These are phyloP conservation scores for Suhomyces panamericanus DNA, from an alignment of 1,139 yeast genomes.

Conservation along the genomic window DNA sequence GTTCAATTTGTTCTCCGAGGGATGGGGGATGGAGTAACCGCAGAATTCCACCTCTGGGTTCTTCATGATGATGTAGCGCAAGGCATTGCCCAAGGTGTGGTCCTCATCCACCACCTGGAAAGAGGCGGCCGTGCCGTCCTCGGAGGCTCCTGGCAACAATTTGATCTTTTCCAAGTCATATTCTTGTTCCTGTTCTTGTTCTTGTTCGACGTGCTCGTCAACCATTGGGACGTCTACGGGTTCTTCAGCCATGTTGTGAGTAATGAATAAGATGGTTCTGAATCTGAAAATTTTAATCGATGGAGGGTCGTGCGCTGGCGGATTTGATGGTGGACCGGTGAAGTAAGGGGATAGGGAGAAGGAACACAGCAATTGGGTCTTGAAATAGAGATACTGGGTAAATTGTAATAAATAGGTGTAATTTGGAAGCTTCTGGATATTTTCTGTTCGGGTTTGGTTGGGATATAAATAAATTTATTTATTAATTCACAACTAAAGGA, in stretches of 20 bases:
- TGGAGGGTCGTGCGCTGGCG: constrained; percentile 8
- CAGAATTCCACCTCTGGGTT: constrained; percentile 98
- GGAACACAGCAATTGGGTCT: background rate
- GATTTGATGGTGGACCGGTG: background rate
- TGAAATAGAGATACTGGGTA: no score
- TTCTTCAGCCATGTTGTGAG: constrained; percentile 23
- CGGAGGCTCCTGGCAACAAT: constrained; percentile 85
- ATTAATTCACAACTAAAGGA: no score
- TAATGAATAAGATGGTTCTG: constrained; percentile 3
- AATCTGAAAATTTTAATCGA: constrained; percentile 12
- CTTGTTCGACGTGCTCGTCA: constrained; percentile 19
- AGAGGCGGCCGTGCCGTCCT: constrained; percentile 93
- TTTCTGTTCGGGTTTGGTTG: no score
- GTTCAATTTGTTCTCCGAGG: constrained; percentile 88
- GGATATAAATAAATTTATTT: no score
- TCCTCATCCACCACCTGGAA: constrained; percentile 92
- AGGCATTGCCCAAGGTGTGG: constrained; percentile 92
- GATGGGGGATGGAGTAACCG: constrained; percentile 99
- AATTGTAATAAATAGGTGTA: no score
- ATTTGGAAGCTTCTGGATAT: background rate
- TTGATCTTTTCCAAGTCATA: constrained; percentile 53
- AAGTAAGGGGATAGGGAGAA: no score
- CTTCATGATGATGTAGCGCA: constrained; percentile 92
- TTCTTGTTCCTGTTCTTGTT: constrained; percentile 37
- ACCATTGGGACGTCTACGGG: constrained; percentile 27